Evolutionary conservation across 2,329 filamentous ascomycete species (phyloP), one percentile per base, ranked within the genome.

Genomic region (Niveomyces coronatus): DNA sequence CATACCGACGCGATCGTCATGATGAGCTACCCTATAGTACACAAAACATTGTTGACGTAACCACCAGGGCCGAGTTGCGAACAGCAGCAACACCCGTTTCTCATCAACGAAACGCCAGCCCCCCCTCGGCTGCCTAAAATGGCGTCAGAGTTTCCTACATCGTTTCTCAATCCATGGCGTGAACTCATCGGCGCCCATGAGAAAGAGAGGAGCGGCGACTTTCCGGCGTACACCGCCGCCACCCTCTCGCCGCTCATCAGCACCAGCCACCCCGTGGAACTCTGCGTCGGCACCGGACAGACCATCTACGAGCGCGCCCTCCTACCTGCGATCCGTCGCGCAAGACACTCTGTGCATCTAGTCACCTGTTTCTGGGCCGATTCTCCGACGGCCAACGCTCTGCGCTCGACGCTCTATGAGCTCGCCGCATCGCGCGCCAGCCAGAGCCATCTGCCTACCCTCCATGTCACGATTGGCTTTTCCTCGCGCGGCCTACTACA

Each of bases 351-450:
- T 49, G 63, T 88, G 19, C 74, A 87, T 42, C 68, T 91, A 29
- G 81, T 87, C 6, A 89, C 85, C 8, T 89, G 85, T 57, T 91
- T 88, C 59, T 88, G 84, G 83, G 78, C 84, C 0, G 62, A 64
- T 0, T 88, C 83, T 0, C 57, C 67, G 2, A 79, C 76, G 0
- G 64, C 79, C 14, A 61, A 69, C 4, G 67, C 67, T 1, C 61
- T 91, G 10, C 66, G 63, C 27, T 60, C 71, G 4, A 64, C 76
- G 1, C 66, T 91, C 1, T 57, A 66, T 11, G 63, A 63, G 36
- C 67, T 91, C 8, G 83, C 81, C 1, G 60, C 27, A 18, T 62
- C 47, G 37, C 60, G 48, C 32, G 55, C 50, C 46, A 41, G 47
- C n/a, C 18, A 47, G 18, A 46, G 49, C 14, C 24, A 43, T 36